Evolutionary conservation across 2,329 filamentous ascomycete genomes (phyloP), one percentile per base, ranked within the genome.

Genomic region (Metarhizium rileyi): DNA sequence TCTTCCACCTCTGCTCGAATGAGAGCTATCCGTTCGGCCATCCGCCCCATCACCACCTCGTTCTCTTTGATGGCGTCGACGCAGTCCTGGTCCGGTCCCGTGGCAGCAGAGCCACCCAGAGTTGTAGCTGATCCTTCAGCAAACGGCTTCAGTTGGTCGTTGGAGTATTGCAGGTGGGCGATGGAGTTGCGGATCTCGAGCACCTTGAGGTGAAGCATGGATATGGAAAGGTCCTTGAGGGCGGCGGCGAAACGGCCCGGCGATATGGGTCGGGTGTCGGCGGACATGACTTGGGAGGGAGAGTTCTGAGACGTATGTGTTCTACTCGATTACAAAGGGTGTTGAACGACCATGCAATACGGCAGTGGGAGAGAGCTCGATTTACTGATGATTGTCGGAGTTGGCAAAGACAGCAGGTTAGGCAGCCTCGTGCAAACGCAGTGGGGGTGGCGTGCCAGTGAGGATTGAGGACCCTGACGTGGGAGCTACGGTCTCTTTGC

Each of bases 121-220:
- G 68, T 60, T 0, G 66, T 59, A 3, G 63, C 64, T 22, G 62
- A 60, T 26, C 74, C 75, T 14, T 81, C 74, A 50, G 84, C 83
- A 58, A 80, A 89, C 30, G 84, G 84, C 49, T 76, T 72, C 51
- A 90, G 81, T 64, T 90, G 80, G 55, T 77, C 76, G 69, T 90
- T 90, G 55, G 82, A 86, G 64, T 82, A 81, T 59, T 83, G 77
- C 25, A 90, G 80, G 66, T 90, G 85, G 23, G 77, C 75, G 61
- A 90, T 83, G 58, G 75, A 80, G 75, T 89, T 90, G 63, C 79
- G 80, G 53, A 90, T 75, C 65, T 90, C 87, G 61, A 85, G 78
- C 52, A 84, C 78, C 67, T 90, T 90, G 66, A 85, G 74, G 67
- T 86, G 82, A 6, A 90, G 81, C 50, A 76, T 76, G 54, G 77